Conservation (phyloP, 2,329 filamentous ascomycete genomes). For the Fusarium pseudoanthophilum region DNA sequence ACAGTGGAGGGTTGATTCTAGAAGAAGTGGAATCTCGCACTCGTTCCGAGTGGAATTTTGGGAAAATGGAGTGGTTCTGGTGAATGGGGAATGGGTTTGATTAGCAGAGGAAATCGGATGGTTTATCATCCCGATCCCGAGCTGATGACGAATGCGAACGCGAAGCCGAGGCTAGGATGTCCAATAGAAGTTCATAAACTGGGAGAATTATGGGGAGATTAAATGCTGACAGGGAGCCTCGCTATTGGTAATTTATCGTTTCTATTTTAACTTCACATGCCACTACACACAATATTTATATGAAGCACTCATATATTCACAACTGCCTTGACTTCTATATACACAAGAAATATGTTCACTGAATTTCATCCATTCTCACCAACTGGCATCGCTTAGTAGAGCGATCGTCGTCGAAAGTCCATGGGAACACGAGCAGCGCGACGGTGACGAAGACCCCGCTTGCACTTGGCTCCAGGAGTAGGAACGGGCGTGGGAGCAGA, state of each 20-base stretch:
- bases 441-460: constrained; percentile 3
- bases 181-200: background rate
- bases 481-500: constrained; percentile 16
- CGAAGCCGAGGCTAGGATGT: background rate
- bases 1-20: background rate
- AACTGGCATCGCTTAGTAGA: background rate
- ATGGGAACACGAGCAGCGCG: constrained; percentile 13
- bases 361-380: background rate
- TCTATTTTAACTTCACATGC: background rate
- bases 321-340: constrained; percentile 3
- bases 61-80: background rate
- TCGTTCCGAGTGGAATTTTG: constrained; percentile 14
- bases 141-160: background rate
- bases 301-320: constrained; percentile 21
- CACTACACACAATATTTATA: too few species aligned
- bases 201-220: rapidly evolving
- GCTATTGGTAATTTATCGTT: background rate
- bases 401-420: constrained; percentile 27
- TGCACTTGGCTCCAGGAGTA: constrained; percentile 13
- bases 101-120: background rate
- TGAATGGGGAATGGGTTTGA: background rate
- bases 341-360: constrained; percentile 15
- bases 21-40: constrained; percentile 1
- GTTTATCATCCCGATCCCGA: constrained; percentile 13
- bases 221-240: background rate